These are phyloP conservation scores for Rhinocladiella mackenziei DNA, from an alignment of 2,329 filamentous ascomycete species.

Conservation along the genomic window DNA sequence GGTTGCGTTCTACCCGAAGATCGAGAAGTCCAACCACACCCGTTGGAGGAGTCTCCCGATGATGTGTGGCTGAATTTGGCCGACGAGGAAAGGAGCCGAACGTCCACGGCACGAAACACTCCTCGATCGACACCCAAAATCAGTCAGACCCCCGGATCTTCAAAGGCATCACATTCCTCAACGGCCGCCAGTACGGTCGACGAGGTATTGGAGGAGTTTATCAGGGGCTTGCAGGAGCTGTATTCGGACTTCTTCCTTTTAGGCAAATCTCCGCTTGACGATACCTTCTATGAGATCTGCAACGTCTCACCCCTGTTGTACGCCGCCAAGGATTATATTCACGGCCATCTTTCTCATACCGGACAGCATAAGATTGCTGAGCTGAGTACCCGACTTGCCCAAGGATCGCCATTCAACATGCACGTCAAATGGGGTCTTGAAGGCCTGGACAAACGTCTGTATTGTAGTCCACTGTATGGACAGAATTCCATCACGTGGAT, in stretches of 20 bases:
- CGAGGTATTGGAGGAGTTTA: constrained; percentile 29
- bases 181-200: constrained; percentile 21
- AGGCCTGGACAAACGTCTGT: constrained; percentile 29
- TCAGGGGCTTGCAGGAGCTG: constrained; percentile 27
- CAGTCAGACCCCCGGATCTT: constrained; percentile 5
- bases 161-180: constrained; percentile 12
- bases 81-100: constrained; percentile 21
- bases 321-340: constrained; percentile 29
- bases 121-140: constrained; percentile 13
- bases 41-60: constrained; percentile 9
- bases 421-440: constrained; percentile 31
- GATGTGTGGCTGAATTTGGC: constrained; percentile 30
- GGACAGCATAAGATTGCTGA: constrained; percentile 20
- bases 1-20: constrained; percentile 25
- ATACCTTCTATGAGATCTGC: constrained; percentile 32
- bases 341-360: constrained; percentile 32
- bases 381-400: constrained; percentile 23
- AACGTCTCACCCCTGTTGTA: constrained; percentile 31
- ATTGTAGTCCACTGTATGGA: constrained; percentile 32
- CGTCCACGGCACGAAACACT: constrained; percentile 9
- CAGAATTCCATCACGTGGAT: constrained; percentile 29
- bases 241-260: constrained; percentile 33
- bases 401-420: constrained; percentile 26
- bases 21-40: background rate
- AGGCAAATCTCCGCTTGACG: constrained; percentile 27